Conservation (phyloP, 2,329 filamentous ascomycete genomes). For the Talaromyces rugulosus region DNA sequence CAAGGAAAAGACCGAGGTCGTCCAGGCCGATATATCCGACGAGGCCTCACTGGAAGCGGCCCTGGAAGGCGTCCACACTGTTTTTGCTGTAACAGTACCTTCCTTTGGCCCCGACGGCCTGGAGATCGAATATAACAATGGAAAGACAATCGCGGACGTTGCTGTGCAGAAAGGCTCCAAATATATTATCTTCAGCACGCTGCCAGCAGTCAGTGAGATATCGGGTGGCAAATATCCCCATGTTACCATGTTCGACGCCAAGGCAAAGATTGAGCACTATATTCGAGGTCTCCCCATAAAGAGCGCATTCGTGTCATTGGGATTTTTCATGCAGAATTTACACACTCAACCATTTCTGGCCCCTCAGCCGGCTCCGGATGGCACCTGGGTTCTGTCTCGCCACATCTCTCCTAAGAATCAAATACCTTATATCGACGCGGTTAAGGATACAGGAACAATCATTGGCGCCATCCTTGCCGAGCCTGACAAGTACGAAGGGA, state of each 20-base stretch:
- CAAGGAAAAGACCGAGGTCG: slow-evolving; percentile 47
- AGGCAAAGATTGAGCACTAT: slow-evolving; percentile 53
- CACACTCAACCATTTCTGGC: background rate
- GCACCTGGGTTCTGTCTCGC: background rate
- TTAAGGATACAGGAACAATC: slow-evolving; percentile 33
- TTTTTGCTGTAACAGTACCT: slow-evolving; percentile 48
- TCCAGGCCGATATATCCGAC: slow-evolving; percentile 50
- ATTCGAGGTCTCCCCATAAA: slow-evolving; percentile 47
- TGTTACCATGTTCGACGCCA: slow-evolving; percentile 53
- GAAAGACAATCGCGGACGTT: slow-evolving; percentile 25
- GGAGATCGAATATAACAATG: slow-evolving; percentile 20
- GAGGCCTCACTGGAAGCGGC: slow-evolving; percentile 41
- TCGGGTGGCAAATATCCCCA: slow-evolving; percentile 26
- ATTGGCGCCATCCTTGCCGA: slow-evolving; percentile 34
- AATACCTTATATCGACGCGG: background rate
- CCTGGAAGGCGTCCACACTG: slow-evolving; percentile 43
- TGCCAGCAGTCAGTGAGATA: slow-evolving; percentile 20
- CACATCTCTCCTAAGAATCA: background rate
- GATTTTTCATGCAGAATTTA: slow-evolving; percentile 53
- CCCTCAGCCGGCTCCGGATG: background rate
- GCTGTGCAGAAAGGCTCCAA: slow-evolving; percentile 22
- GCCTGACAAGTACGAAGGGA: slow-evolving; percentile 32
- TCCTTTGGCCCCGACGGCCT: slow-evolving; percentile 20
- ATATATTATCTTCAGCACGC: slow-evolving; percentile 28
- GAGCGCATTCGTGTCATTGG: slow-evolving; percentile 51